phyloP scores from a whole-genome alignment of 768 basidiomycete genomes.

The Hericium rajendrae region DNA sequence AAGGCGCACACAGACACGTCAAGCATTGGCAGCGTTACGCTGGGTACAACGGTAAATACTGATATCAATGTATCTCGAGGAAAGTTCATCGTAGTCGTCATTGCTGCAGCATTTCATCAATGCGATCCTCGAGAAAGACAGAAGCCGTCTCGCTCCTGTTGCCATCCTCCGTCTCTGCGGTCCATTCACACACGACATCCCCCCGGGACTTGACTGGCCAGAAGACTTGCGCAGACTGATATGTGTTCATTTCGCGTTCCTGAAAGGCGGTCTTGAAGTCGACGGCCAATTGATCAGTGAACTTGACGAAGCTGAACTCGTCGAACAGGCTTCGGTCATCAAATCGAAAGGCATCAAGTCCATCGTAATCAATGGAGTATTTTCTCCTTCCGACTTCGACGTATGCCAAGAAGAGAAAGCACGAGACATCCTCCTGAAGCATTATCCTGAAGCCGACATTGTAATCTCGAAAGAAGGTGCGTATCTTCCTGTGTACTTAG shows the following conservation, averaged over 20 bases:
- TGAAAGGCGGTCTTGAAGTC: constrained; percentile 35
- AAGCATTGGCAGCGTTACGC: neutral
- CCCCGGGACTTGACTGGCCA: constrained; percentile 47
- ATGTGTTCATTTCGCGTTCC: constrained; percentile 26
- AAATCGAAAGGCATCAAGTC: constrained; percentile 18
- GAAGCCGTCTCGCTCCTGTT: constrained; percentile 42
- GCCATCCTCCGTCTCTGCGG: constrained; percentile 57
- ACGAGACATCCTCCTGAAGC: constrained; percentile 26
- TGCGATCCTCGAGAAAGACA: constrained; percentile 49
- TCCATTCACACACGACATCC: constrained; percentile 47
- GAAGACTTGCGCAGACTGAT: constrained; percentile 22
- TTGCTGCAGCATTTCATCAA: constrained; percentile 19
- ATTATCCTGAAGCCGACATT: neutral
- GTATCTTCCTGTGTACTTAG: neutral
- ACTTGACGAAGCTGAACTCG: constrained; percentile 34
- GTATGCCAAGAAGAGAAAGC: constrained; percentile 39
- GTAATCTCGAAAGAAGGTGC: neutral
- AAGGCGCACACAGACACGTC: neutral
- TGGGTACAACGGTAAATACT: neutral
- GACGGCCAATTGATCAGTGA: constrained; percentile 35
- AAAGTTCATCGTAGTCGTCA: neutral
- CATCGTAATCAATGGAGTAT: constrained; percentile 39
- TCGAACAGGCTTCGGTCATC: constrained; percentile 33
- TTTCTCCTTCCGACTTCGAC: constrained; percentile 36
- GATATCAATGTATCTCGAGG: neutral